Base-by-base conservation (phyloP, 2,329 filamentous ascomycete species). In the Neurospora sp. region DNA sequence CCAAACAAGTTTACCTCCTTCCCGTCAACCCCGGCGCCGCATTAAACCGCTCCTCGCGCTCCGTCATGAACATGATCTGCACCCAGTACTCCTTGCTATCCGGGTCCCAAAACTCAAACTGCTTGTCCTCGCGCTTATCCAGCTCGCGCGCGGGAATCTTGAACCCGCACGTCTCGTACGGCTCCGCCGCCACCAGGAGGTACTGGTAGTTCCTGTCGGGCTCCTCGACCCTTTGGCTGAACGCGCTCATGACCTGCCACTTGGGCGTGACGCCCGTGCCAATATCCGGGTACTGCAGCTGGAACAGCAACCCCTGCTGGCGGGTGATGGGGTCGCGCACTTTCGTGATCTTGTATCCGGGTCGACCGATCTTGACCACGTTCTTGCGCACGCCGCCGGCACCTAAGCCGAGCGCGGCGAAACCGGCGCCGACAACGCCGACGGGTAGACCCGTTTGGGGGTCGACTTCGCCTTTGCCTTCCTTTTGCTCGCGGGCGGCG, bases 321-420 rank as follows among this genome's bases (percentile, higher is more conserved):
- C 92, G 84, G 69, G 93, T 96, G 74, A 95, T 86, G 4, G 93
- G 92, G 80, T 99, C 95, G 73, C 93, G 87, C 66, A 95, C 90
- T 84, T 99, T 99, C 23, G 94, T 97, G 80, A 99, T 97, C 81
- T 97, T 96, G 84, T 99, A 99, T 0, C 96, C 96, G 0, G 96
- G 96, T 5, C 95, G 87, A 4, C 96, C 96, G 76, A 99, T 98
- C 87, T 97, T 97, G 78, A 98, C 89, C 17, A 93, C 83, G 77
- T 97, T 96, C 78, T 90, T 90, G 78, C 90, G 89, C 78, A 90
- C 88, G n/a, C 84, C 77, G 79, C 83, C 78, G 7, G 67, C 73
- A 40, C 93, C 89, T 78, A 85, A 73, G 76, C 86, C 78, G 74
- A 86, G 75, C 9, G 84, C 84, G 3, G 82, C 81, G 73, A 85